A percentile compares a stretch with the other conserved stretches of the same genome.
These are phyloP conservation scores for Diaporthe sp. DNA, from an alignment of 2,329 filamentous ascomycete species.

Conservation along the genomic window DNA sequence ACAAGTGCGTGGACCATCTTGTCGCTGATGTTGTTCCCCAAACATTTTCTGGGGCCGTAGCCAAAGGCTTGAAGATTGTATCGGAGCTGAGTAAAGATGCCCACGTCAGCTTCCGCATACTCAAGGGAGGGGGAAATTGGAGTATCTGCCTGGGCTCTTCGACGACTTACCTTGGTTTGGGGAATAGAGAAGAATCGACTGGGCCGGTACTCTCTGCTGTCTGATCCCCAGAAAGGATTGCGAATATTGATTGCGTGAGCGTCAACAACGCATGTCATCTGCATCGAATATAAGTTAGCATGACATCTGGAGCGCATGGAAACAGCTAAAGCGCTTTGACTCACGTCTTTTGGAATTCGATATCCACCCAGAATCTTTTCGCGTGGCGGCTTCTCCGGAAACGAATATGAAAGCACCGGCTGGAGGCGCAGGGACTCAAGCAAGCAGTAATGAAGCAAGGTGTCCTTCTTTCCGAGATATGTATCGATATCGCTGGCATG, in stretches of 20 bases:
- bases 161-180: not conserved
- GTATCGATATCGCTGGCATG: not conserved
- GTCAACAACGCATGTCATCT: conserved; percentile 15
- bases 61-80: conserved; percentile 16
- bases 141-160: no score
- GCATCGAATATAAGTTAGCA: not conserved
- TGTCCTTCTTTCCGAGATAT: conserved; percentile 11
- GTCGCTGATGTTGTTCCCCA: conserved; percentile 11
- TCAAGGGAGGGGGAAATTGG: no score
- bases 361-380: not conserved
- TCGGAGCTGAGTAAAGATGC: not conserved
- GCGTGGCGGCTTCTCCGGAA: conserved; percentile 4
- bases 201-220: conserved; percentile 2
- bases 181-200: conserved; percentile 9
- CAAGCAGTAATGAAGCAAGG: not conserved
- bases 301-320: not conserved
- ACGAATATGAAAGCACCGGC: not conserved
- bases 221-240: conserved; percentile 1
- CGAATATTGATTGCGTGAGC: conserved; percentile 16
- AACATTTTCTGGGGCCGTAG: not conserved
- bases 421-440: conserved; percentile 11
- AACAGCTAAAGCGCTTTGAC: not conserved
- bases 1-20: conserved; percentile 15
- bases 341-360: not conserved
- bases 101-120: not conserved